A percentile compares a stretch with the other conserved stretches of the same genome.
phyloP scores from a whole-genome alignment of 1,284 basidiomycete genomes.

The Cutaneotrichosporon daszewskae region DNA sequence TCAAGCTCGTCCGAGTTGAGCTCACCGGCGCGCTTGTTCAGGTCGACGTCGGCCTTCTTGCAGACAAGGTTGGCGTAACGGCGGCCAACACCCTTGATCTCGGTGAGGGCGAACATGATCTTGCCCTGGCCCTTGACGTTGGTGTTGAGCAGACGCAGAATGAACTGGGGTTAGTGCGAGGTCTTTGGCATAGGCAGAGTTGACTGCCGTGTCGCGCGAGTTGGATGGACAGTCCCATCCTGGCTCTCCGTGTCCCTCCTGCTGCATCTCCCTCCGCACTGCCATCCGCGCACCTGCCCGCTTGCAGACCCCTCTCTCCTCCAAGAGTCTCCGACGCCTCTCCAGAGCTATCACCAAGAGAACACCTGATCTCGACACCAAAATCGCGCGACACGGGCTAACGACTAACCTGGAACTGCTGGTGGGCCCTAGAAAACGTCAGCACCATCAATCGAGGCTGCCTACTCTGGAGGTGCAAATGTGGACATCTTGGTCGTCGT shows the following conservation, averaged over 20 bases:
- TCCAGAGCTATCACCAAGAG: too few relatives aligned
- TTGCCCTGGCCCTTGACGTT: slow-evolving; percentile 91
- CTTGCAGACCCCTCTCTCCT: not conserved
- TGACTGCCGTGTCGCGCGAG: not conserved
- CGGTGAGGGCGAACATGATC: slow-evolving; percentile 93
- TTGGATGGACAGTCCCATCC: too few relatives aligned
- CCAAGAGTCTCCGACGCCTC: not conserved
- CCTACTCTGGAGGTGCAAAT: not conserved
- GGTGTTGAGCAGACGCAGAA: slow-evolving; percentile 97
- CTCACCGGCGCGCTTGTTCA: slow-evolving; percentile 94
- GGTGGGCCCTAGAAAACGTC: slow-evolving; percentile 82
- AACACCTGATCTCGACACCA: too few relatives aligned
- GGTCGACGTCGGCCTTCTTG: slow-evolving; percentile 99
- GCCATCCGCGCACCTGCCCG: not conserved
- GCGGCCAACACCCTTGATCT: slow-evolving; percentile 99
- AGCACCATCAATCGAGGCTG: not conserved
- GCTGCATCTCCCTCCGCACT: not conserved
- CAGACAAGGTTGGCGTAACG: slow-evolving; percentile 98
- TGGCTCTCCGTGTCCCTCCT: not conserved
- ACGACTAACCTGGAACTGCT: slow-evolving; percentile 68
- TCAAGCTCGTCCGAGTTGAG: slow-evolving; percentile 97
- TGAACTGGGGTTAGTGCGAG: slow-evolving; percentile 66
- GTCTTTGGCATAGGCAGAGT: too few relatives aligned
- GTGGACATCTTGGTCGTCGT: slow-evolving; percentile 12
- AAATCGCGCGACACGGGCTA: too few relatives aligned